Base-by-base conservation (phyloP, 1,139 yeast genomes). In the Pichia sorboxylosa region DNA sequence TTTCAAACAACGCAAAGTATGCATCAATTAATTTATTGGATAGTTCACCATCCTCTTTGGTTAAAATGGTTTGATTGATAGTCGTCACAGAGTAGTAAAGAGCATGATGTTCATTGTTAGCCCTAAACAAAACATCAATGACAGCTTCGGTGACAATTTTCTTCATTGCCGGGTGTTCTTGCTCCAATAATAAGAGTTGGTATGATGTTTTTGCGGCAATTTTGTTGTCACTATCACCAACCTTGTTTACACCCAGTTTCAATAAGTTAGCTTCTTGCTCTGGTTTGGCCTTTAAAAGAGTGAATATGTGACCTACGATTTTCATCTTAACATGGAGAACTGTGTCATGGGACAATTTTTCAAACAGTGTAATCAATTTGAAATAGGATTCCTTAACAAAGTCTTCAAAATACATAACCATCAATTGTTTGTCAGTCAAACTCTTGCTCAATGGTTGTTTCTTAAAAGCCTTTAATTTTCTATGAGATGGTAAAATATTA, bases 111-210 rank as follows among this genome's bases (percentile, higher is more conserved):
- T 84, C 96, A 31, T 73, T 72, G 33, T 73, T 73, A 31, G 77
- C 69, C 48, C 85, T 75, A 59, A 84, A 78, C 27, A 85, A 64
- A 29, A 80, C 68, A 52, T 90, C 97, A 31, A 82, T 71, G 24
- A 90, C 79, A 2, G 92, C 65, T 43, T 83, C 84, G 28, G 79
- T 70, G 27, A 92, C 64, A 39, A 90, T 71, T 33, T 71, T 62
- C 54, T 85, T 87, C 98, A 90, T 90, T 32, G 93, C 93, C 15
- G 99, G 99, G 55, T 90, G 99, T 4, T 77, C 81, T 54, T 84
- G 94, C 54, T 87, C 83, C 32, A 87, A 61, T 47, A 81, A 79
- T 41, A 87, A 65, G 30, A 90, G 62, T 45, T 79, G 75, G 54
- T 74, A 83, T 3, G 96, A 85, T 1, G 94, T 74, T 51, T 84